These are phyloP conservation scores for Mortierella sp. DNA, from an alignment of 371 early-diverging fungal species.

Conservation along the genomic window DNA sequence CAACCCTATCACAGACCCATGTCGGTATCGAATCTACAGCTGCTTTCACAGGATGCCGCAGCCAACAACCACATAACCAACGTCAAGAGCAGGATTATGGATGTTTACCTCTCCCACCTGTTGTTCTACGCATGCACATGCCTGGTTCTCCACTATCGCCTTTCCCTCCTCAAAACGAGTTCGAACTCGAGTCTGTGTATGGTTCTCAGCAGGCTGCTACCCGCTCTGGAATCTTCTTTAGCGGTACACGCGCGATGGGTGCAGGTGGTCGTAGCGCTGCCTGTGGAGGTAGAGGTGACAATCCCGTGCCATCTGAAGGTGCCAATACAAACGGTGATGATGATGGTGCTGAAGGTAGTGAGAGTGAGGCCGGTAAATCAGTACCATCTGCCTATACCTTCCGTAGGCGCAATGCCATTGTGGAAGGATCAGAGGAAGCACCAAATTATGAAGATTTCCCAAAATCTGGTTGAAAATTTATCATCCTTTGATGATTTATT, in stretches of 20 bases:
- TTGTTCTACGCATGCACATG: constrained; percentile 6
- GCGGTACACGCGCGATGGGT: constrained; percentile 14
- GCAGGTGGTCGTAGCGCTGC: constrained; percentile 14
- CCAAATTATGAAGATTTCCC: constrained; percentile 28
- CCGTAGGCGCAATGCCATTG: constrained; percentile 52
- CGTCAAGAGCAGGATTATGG: background rate
- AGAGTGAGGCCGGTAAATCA: constrained; percentile 1
- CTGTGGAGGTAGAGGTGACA: constrained; percentile 15
- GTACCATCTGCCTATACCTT: constrained; percentile 48
- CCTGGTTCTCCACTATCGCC: constrained; percentile 26
- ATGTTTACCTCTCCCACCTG: constrained; percentile 18
- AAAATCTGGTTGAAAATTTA: background rate
- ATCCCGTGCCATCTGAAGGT: background rate
- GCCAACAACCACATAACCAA: background rate
- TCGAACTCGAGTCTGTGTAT: background rate
- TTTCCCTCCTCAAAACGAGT: background rate
- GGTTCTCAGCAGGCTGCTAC: background rate
- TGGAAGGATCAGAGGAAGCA: constrained; percentile 49
- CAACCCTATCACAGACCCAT: background rate
- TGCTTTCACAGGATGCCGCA: constrained; percentile 4
- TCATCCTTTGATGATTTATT: too few species aligned
- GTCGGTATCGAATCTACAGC: constrained; percentile 6
- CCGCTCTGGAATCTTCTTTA: background rate
- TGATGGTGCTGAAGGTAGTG: constrained; percentile 3
- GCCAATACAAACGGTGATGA: background rate